Evolutionary conservation across 2,329 filamentous ascomycete genomes (phyloP).

Genomic region (Paecilomyces niveus): DNA sequence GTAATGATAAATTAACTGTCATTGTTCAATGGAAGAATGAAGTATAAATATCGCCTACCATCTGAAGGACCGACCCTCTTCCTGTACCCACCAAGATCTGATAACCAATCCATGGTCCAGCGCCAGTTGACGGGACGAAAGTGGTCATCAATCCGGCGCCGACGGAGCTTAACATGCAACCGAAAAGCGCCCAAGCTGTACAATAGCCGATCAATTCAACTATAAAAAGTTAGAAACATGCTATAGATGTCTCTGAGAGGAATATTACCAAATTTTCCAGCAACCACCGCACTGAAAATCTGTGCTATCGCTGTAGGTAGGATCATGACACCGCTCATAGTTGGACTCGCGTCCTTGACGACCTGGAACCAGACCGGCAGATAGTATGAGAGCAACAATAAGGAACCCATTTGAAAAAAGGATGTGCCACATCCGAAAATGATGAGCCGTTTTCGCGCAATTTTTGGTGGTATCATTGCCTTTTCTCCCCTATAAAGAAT

Average conservation of each 20-base stretch:
- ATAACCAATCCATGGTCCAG: slow-evolving; percentile 23
- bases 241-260: neutral
- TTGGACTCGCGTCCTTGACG: slow-evolving; percentile 24
- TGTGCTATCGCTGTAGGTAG: slow-evolving; percentile 33
- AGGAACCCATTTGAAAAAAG: slow-evolving; percentile 26
- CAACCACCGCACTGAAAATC: slow-evolving; percentile 22
- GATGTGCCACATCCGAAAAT: slow-evolving; percentile 24
- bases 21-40: neutral
- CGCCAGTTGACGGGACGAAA: slow-evolving; percentile 13
- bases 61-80: slow-evolving; percentile 18
- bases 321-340: slow-evolving; percentile 33
- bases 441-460: slow-evolving; percentile 33
- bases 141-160: slow-evolving; percentile 22
- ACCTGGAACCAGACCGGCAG: slow-evolving; percentile 45
- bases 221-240: neutral
- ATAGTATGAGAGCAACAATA: slow-evolving; percentile 34
- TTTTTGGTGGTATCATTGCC: slow-evolving; percentile 33
- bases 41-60: slow-evolving; percentile 2
- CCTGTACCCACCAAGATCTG: slow-evolving; percentile 22
- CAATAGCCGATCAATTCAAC: neutral
- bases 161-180: slow-evolving; percentile 6
- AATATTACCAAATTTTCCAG: slow-evolving; percentile 23
- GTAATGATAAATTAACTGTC: neutral
- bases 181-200: neutral
- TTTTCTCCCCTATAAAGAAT: slow-evolving; percentile 35